phyloP scores from a whole-genome alignment of 768 basidiomycete genomes.

The Psilocybe cyanescens region DNA sequence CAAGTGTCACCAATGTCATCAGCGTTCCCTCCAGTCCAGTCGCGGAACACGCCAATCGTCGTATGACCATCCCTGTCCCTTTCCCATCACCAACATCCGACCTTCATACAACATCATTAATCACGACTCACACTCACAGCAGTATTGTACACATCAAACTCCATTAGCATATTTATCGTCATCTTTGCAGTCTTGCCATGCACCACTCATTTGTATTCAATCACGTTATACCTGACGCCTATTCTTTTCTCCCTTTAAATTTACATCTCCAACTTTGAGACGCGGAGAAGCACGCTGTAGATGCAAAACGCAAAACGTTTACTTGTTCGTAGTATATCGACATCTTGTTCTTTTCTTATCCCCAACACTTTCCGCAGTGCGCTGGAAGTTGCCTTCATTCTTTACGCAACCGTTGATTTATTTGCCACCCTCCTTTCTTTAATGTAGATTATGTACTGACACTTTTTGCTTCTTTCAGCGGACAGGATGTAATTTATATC shows the following conservation, averaged over 20 bases:
- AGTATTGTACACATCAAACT: conserved; percentile 18
- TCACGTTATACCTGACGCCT: conserved; percentile 19
- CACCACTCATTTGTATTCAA: conserved; percentile 23
- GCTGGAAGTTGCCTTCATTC: conserved; percentile 13
- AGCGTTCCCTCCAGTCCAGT: conserved; percentile 66
- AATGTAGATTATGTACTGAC: conserved; percentile 24
- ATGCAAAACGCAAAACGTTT: neutral
- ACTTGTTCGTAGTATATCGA: neutral
- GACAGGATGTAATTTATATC: conserved; percentile 21
- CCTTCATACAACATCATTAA: conserved; percentile 10
- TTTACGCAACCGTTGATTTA: conserved; percentile 3
- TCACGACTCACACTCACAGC: conserved; percentile 5
- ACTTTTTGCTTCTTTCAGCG: conserved; percentile 15
- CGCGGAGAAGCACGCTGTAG: neutral
- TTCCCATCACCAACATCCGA: neutral
- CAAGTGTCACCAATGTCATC: conserved; percentile 84
- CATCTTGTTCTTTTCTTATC: conserved; percentile 4
- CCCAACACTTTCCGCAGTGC: conserved; percentile 13
- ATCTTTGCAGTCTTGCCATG: conserved; percentile 17
- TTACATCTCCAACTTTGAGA: conserved; percentile 13
- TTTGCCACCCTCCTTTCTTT: conserved; percentile 10
- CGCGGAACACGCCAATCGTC: conserved; percentile 33
- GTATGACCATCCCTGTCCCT: conserved; percentile 14
- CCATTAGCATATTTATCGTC: conserved; percentile 19
- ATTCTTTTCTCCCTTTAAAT: conserved; percentile 9